Evolutionary conservation across 768 basidiomycete species (phyloP), one percentile per base, ranked within the genome.

Genomic region (Hypsizygus marmoreus): DNA sequence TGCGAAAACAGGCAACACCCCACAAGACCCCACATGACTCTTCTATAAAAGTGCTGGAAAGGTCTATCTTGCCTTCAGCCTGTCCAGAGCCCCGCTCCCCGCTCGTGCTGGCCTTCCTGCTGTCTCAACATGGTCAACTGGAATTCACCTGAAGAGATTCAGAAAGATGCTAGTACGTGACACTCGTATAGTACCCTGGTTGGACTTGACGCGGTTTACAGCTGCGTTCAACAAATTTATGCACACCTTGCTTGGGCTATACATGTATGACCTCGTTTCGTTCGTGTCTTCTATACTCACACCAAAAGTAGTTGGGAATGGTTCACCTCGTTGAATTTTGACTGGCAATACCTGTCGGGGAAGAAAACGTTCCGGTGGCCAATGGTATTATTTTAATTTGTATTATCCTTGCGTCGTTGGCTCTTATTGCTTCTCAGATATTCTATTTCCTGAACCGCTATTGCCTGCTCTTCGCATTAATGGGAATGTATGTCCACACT

Each of bases 381-480:
- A 40, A 64, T 87, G 79, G 84, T 86, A 58, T 32, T 68, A 38
- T 11, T 41, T 8, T 19, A 38, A 3, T 34, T 49, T 23, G 24
- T 17, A 14, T 12, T 17, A n/a, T 9, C 22, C 45, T 24, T 32
- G 2, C 12, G 3, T 17, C 38, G 11, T 26, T 30, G 17, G 11
- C 17, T 23, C 37, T 51, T 31, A 50, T 11, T 45, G 25, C 50
- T 17, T 13, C 4, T 3, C 46, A 86, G 84, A 65, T 74, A 34
- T 85, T 86, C 58, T 88, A 88, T 62, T 87, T 88, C 62, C 61
- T 81, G 35, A 81, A 83, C 52, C 78, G 86, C 40, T 88, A 87
- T 59, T 76, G 71, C 55, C 63, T 87, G 28, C 63, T 88, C 5
- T 72, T 85, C 51, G 80, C 86, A 2, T 63, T 87, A 49, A 71